Base-by-base conservation (phyloP, 2,329 filamentous ascomycete species). In the Diaporthe sp. region DNA sequence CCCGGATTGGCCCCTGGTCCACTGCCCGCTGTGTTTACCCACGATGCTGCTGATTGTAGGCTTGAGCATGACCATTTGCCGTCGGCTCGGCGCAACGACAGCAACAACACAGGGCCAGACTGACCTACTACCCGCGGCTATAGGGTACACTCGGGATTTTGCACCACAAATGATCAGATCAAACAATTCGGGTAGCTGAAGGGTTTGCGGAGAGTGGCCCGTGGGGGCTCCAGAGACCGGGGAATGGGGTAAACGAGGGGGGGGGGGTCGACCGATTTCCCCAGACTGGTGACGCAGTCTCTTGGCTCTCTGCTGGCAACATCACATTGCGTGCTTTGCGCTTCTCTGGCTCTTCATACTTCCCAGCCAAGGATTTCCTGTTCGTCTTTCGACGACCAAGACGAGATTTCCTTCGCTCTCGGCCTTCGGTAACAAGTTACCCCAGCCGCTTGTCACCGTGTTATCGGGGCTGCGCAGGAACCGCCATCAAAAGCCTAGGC, bases 261-360 rank as follows among this genome's bases (percentile, higher is more conserved):
- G 46, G 34, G 39, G 68, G 34, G 25, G 44, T 39, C 46, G 31
- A 55, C 68, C 67, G 75, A 74, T 72, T 74, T 68, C 75, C 75
- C 75, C 75, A 72, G 75, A 76, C 70, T 74, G 72, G 75, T 74
- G 75, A 76, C 75, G 68, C 72, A 74, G 34, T 49, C 37, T 65
- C 42, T 55, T 69, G 65, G 49, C 65, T 25, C 46, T 39, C 22
- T 55, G 13, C 37, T 55, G 65, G n/a, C 55, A 25, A 28, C 65
- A 46, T 39, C 12, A 25, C 69, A 61, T 51, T 53, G 69, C 55
- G 39, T 61, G 55, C 55, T 72, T 49, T 42, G 49, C 31, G 65
- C 49, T 69, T 42, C 34, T 19, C n/a, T 19, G 46, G 10, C 22
- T 55, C n/a, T 42, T 51, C 15, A 6, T 17, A 31, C 13, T 13